Conservation (phyloP, 139 green algal species). For the Micractinium sp. region DNA sequence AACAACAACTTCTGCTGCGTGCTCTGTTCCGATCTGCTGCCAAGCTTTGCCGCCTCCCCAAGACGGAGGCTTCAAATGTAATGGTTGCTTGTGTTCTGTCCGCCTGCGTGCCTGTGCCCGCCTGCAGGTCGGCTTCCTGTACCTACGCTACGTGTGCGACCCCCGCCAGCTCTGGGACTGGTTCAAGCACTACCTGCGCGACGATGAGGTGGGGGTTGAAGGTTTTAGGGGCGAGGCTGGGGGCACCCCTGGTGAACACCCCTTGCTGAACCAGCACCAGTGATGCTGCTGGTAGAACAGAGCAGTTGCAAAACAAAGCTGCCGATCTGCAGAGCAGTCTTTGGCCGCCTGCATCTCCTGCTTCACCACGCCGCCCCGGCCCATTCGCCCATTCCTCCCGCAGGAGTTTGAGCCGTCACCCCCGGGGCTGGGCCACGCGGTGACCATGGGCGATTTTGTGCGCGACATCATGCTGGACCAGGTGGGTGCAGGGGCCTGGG, state of each 20-base stretch:
- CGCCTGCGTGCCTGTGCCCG: neutral
- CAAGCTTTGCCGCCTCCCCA: neutral
- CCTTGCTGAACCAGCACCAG: no score
- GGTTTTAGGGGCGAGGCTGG: no score
- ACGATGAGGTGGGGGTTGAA: constrained; percentile 75
- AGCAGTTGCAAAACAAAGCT: neutral
- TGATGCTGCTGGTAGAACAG: neutral
- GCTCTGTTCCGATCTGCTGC: neutral
- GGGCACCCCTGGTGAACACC: no score
- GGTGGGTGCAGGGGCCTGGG: constrained; percentile 63
- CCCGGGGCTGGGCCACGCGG: constrained; percentile 49
- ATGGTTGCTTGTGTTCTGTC: no score
- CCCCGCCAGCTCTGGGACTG: constrained; percentile 89
- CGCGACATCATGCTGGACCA: constrained; percentile 92
- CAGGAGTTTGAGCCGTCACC: constrained; percentile 81
- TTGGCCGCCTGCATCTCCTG: no score
- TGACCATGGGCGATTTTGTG: constrained; percentile 89
- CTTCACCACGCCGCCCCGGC: neutral
- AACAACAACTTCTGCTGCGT: no score
- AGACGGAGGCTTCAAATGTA: no score
- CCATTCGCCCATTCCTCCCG: neutral
- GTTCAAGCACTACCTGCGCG: constrained; percentile 82
- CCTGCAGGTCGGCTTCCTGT: constrained; percentile 92
- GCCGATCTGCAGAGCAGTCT: no score
- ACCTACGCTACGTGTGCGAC: constrained; percentile 90